phyloP scores from a whole-genome alignment of 1,284 basidiomycete genomes.

The Polyporus tsugae region DNA sequence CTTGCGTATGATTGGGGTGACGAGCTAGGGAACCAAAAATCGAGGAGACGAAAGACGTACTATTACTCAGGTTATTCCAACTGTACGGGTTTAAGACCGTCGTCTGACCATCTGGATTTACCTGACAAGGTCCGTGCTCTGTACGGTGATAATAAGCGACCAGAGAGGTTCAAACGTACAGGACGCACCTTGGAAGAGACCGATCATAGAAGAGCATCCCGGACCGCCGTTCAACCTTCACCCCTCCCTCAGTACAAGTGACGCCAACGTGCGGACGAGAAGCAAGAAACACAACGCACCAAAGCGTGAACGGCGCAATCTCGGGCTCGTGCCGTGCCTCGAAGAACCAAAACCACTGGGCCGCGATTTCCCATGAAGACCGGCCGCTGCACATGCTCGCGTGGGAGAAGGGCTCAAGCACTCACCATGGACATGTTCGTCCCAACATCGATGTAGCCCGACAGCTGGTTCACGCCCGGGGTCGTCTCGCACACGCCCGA shows the following conservation, averaged over 20 bases:
- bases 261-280: conserved; percentile 11
- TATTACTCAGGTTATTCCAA: conserved; percentile 77
- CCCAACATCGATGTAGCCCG: conserved; percentile 72
- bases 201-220: conserved; percentile 72
- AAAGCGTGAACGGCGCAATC: conserved; percentile 71
- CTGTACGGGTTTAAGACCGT: conserved; percentile 64
- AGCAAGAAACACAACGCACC: conserved; percentile 46
- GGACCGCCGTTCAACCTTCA: conserved; percentile 65
- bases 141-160: conserved; percentile 19
- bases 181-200: conserved; percentile 66
- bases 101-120: conserved; percentile 60
- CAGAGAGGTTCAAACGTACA: too few species aligned
- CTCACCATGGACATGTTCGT: conserved; percentile 67
- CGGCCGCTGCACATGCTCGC: neutral
- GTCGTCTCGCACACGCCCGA: conserved; percentile 81
- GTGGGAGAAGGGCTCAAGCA: conserved; percentile 9
- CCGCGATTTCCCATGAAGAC: conserved; percentile 44
- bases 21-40: neutral
- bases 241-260: conserved; percentile 21
- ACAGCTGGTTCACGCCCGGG: conserved; percentile 70
- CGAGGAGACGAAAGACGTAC: conserved; percentile 41
- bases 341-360: conserved; percentile 79
- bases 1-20: too few species aligned
- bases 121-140: conserved; percentile 70
- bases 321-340: conserved; percentile 65